phyloP scores from a whole-genome alignment of 129 eudicot species.

The Flaveria ramosissima region DNA sequence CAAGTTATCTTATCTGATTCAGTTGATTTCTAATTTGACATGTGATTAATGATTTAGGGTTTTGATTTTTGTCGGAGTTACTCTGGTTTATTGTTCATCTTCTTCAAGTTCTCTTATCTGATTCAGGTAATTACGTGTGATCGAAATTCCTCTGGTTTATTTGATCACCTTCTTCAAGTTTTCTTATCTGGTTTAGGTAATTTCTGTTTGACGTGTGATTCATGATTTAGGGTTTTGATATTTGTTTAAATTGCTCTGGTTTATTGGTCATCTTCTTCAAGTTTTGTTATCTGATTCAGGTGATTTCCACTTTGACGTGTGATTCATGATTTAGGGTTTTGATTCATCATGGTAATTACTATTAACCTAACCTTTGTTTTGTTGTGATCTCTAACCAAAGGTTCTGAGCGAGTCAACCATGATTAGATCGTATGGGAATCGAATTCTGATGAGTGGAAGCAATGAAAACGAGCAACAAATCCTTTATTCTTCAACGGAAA shows the following conservation, averaged over 20 bases:
- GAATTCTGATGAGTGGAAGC: conserved; percentile 9
- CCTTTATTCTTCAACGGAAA: conserved; percentile 24
- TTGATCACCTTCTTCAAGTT: not conserved
- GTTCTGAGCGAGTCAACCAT: conserved; percentile 4
- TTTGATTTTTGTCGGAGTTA: not conserved
- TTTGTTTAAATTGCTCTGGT: not conserved
- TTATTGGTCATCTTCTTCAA: not conserved
- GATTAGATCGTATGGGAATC: conserved; percentile 32
- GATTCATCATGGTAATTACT: not conserved
- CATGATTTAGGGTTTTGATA: not conserved
- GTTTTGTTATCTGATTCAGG: conserved; percentile 6
- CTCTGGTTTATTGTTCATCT: no score
- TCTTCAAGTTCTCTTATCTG: no score
- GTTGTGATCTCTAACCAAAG: not conserved
- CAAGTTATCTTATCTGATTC: not conserved
- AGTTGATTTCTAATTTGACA: not conserved
- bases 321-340: conserved; percentile 1
- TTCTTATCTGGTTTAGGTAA: conserved; percentile 3
- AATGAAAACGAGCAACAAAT: no score
- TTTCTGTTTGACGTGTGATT: not conserved
- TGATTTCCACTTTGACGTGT: not conserved
- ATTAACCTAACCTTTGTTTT: not conserved
- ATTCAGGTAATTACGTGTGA: no score
- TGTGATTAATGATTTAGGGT: not conserved
- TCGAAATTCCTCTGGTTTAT: not conserved